These are phyloP conservation scores for Saccharomycopsis javanensis DNA, from an alignment of 805 yeast genomes.

Conservation along the genomic window DNA sequence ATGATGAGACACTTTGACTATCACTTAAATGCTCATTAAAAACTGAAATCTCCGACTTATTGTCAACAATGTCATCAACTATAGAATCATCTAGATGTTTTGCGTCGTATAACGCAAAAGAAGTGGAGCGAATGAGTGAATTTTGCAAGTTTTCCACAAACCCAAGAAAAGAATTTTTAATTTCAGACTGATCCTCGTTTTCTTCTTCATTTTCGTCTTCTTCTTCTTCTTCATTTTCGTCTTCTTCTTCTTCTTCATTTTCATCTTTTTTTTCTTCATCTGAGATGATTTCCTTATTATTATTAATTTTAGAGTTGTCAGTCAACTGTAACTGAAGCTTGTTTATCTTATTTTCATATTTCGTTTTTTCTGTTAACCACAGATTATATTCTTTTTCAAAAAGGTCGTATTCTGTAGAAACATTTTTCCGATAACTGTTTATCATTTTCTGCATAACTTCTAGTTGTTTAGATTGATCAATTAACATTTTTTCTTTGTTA, in stretches of 20 bases:
- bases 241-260: not conserved
- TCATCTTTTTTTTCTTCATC: not conserved
- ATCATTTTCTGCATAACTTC: constrained; percentile 4
- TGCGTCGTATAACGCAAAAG: not conserved
- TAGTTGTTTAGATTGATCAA: constrained; percentile 10
- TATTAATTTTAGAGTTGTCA: not conserved
- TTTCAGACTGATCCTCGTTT: constrained; percentile 2
- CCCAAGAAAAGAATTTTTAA: constrained; percentile 1
- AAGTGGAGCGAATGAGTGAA: not conserved
- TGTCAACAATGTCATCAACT: not conserved
- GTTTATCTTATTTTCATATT: constrained; percentile 12
- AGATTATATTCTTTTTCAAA: constrained; percentile 12
- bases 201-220: not conserved
- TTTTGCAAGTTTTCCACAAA: not conserved
- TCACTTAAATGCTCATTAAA: not conserved
- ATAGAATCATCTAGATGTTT: not conserved
- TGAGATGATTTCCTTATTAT: not conserved
- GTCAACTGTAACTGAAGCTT: not conserved
- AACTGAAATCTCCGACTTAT: not conserved
- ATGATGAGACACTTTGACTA: not conserved
- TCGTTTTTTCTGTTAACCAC: constrained; percentile 18
- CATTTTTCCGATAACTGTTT: constrained; percentile 9
- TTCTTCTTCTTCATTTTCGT: not conserved
- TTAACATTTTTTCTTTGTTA: constrained; percentile 13
- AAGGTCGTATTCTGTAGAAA: constrained; percentile 6